Percentiles rank a stretch among this genome's conserved stretches.
Conservation (phyloP, 345 rosid genomes). For the Citrus inodora region DNA sequence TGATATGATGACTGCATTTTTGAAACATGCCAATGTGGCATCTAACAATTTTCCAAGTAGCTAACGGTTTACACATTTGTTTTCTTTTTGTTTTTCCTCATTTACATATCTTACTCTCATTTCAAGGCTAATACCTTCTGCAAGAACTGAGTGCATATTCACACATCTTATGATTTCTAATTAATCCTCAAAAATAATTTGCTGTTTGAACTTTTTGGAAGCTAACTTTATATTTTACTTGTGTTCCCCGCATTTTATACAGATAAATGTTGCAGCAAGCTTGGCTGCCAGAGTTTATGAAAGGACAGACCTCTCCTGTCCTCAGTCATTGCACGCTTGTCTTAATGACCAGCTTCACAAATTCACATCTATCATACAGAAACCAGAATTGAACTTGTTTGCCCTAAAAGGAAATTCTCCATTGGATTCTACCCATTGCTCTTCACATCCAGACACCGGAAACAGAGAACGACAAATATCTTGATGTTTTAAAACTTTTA, state of each 20-base stretch:
- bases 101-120: background rate
- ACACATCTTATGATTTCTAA: background rate
- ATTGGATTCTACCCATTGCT: background rate
- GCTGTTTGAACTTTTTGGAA: too few relatives aligned
- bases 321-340: slow-evolving; percentile 19
- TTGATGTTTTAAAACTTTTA: background rate
- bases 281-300: slow-evolving; percentile 22
- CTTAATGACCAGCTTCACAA: slow-evolving; percentile 24
- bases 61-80: background rate
- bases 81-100: background rate
- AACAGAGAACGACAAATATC: background rate
- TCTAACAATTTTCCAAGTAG: background rate
- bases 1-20: background rate
- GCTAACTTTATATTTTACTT: background rate
- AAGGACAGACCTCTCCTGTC: slow-evolving; percentile 24
- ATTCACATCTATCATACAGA: slow-evolving; percentile 10
- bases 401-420: slow-evolving; percentile 1
- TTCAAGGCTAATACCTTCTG: background rate
- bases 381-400: slow-evolving; percentile 6
- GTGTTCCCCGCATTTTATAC: background rate
- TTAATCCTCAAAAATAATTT: background rate
- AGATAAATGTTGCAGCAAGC: slow-evolving; percentile 30
- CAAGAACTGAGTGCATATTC: background rate
- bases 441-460: slow-evolving; percentile 1
- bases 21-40: background rate